phyloP scores from a whole-genome alignment of 169 alveolate species.

The Cytauxzoon felis region DNA sequence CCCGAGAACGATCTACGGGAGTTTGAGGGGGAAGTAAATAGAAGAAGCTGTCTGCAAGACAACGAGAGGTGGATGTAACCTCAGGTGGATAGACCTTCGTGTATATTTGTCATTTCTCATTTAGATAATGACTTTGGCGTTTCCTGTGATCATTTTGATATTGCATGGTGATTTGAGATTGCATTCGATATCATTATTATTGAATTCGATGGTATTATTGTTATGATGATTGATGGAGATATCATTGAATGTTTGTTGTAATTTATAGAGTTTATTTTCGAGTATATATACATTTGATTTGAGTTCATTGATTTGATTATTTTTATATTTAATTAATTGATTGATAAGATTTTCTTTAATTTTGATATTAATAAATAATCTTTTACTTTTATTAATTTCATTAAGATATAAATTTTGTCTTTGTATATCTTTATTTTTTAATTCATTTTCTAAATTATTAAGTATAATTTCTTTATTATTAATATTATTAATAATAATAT shows the following conservation, averaged over 20 bases:
- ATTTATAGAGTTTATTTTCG: constrained; percentile 16
- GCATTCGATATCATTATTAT: constrained; percentile 28
- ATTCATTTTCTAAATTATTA: constrained; percentile 48
- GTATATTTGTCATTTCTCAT: background rate
- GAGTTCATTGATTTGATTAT: constrained; percentile 22
- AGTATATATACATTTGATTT: constrained; percentile 13
- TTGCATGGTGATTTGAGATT: constrained; percentile 43
- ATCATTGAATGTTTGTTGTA: constrained; percentile 34
- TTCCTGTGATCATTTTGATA: constrained; percentile 33
- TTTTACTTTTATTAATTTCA: constrained; percentile 55
- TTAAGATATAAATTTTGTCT: constrained; percentile 43
- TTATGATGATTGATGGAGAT: background rate
- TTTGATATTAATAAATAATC: constrained; percentile 41
- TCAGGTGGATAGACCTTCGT: too few species aligned
- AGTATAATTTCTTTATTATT: constrained; percentile 54
- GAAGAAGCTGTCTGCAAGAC: too few species aligned
- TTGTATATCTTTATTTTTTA: constrained; percentile 49
- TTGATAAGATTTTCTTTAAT: constrained; percentile 52
- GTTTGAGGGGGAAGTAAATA: too few species aligned
- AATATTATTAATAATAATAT: constrained; percentile 45
- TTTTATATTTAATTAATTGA: constrained; percentile 37
- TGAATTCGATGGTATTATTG: background rate
- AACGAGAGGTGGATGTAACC: too few species aligned
- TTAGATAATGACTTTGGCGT: constrained; percentile 21
- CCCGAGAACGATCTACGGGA: too few species aligned